phyloP scores from a whole-genome alignment of 2,329 filamentous ascomycete species.

The Fusarium papillatum region DNA sequence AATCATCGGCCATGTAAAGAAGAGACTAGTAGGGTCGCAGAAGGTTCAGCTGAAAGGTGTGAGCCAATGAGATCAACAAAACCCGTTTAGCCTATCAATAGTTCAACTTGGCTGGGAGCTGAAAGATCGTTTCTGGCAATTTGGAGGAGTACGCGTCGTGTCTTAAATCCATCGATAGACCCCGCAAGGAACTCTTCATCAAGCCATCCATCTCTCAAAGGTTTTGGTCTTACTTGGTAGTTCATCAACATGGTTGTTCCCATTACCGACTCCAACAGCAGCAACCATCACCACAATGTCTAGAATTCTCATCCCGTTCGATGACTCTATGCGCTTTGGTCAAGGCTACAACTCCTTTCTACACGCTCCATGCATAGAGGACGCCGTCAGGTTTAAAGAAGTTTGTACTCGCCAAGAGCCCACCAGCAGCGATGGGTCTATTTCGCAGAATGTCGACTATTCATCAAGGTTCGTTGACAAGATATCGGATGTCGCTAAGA shows the following conservation, averaged over 20 bases:
- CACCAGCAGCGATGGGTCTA: neutral
- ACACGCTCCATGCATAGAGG: neutral
- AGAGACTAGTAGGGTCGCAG: neutral
- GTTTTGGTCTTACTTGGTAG: no score
- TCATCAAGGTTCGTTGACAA: neutral
- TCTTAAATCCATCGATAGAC: neutral
- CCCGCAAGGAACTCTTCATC: neutral
- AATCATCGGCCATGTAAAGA: neutral
- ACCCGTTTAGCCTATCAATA: neutral
- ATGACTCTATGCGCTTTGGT: conserved; percentile 24
- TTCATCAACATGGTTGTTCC: neutral
- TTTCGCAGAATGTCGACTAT: neutral
- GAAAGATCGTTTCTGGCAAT: neutral
- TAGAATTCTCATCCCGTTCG: conserved; percentile 13
- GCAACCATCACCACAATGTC: neutral
- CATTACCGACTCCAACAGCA: neutral
- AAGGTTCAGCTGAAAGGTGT: neutral
- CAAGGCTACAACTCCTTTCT: conserved; percentile 18
- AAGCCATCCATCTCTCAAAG: neutral
- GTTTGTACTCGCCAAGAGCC: neutral
- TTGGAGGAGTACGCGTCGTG: neutral
- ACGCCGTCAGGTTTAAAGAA: neutral
- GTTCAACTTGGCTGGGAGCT: neutral
- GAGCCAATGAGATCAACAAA: neutral
- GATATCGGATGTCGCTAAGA: neutral